phyloP scores from a whole-genome alignment of 768 basidiomycete genomes.

The Phaeotremella skinneri region DNA sequence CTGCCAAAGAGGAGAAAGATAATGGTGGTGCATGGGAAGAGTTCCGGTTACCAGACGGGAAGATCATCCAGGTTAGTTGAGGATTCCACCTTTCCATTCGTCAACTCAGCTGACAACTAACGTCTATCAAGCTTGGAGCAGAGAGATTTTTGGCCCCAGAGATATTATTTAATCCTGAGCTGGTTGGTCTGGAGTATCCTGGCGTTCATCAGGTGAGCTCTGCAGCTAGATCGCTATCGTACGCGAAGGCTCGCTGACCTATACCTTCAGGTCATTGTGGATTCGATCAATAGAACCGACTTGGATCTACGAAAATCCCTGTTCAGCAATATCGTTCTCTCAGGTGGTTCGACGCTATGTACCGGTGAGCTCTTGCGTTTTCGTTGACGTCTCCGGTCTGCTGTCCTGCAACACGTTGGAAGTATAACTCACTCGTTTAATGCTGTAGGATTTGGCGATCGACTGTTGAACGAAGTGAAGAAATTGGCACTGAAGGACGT shows the following conservation, averaged over 20 bases:
- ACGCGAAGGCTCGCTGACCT: background rate
- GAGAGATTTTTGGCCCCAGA: slow-evolving; percentile 97
- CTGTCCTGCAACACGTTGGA: background rate
- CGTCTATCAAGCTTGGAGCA: slow-evolving; percentile 67
- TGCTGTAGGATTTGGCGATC: slow-evolving; percentile 81
- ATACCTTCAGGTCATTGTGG: slow-evolving; percentile 70
- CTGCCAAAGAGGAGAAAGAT: slow-evolving; percentile 94
- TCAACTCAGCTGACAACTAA: background rate
- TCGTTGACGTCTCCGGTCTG: background rate
- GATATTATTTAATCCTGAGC: slow-evolving; percentile 93
- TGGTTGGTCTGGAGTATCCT: slow-evolving; percentile 92
- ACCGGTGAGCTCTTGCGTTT: slow-evolving; percentile 61
- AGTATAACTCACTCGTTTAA: background rate
- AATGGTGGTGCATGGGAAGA: slow-evolving; percentile 69
- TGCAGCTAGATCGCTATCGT: background rate
- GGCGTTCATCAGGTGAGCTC: slow-evolving; percentile 76
- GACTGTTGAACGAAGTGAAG: slow-evolving; percentile 93
- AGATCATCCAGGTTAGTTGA: slow-evolving; percentile 74
- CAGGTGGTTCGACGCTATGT: slow-evolving; percentile 93
- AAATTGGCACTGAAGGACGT: slow-evolving; percentile 83
- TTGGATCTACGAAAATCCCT: slow-evolving; percentile 91
- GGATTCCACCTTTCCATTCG: slow-evolving; percentile 11
- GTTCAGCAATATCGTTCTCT: slow-evolving; percentile 94
- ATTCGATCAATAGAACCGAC: slow-evolving; percentile 94
- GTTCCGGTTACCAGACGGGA: slow-evolving; percentile 92